These are phyloP conservation scores for Colletotrichum tamarilloi DNA, from an alignment of 2,329 filamentous ascomycete genomes.

Conservation along the genomic window DNA sequence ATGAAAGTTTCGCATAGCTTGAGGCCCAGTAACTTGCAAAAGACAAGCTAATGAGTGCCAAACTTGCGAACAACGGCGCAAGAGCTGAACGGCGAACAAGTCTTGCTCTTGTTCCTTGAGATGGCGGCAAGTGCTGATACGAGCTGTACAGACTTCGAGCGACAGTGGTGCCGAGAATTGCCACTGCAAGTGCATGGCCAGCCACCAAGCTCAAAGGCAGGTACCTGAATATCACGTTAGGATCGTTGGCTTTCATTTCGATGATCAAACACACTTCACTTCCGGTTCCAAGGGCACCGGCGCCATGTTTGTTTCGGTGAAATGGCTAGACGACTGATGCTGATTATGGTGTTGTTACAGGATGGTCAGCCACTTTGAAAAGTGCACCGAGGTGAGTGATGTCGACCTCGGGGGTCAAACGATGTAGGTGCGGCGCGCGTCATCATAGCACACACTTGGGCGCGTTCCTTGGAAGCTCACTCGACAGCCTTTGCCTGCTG, in stretches of 20 bases:
- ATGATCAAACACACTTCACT: conserved; percentile 36
- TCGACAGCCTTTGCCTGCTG: not conserved
- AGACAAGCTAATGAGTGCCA: conserved; percentile 58
- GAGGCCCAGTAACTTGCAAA: conserved; percentile 56
- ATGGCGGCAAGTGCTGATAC: conserved; percentile 44
- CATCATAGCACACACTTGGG: conserved; percentile 22
- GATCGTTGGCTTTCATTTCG: not conserved
- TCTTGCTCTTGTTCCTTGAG: conserved; percentile 49
- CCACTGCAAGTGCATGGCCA: conserved; percentile 37
- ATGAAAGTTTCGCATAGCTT: conserved; percentile 57
- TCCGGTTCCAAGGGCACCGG: conserved; percentile 40
- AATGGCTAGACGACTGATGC: not conserved
- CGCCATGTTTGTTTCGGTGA: conserved; percentile 37
- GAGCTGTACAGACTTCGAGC: conserved; percentile 40
- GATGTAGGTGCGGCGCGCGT: conserved; percentile 22
- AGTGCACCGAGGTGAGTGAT: not conserved
- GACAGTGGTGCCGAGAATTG: conserved; percentile 38
- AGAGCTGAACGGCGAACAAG: conserved; percentile 42
- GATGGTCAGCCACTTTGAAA: not conserved
- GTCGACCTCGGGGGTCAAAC: not conserved
- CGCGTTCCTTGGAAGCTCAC: conserved; percentile 30
- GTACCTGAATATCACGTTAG: conserved; percentile 36
- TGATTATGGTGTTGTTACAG: not conserved
- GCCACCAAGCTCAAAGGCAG: conserved; percentile 33
- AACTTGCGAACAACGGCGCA: conserved; percentile 51